Base-by-base conservation (phyloP, 192 early-diverging fungal genomes). In the Geosiphon pyriformis region DNA sequence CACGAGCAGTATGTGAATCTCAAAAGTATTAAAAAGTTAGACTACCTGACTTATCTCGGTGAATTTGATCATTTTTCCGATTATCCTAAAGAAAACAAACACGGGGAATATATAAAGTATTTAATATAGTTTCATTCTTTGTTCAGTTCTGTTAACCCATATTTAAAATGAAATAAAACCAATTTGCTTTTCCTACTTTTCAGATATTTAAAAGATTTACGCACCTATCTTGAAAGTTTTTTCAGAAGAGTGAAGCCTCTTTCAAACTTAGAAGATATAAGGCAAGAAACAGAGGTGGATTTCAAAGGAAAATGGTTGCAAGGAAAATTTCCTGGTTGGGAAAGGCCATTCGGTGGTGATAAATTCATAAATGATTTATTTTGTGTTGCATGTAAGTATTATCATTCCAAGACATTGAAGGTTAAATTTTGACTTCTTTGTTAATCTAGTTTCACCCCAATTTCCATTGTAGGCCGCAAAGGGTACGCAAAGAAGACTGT, bases 1-100 rank as follows among this genome's bases (percentile, higher is more conserved):
- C 85, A 92, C 75, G 84, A 87, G 34, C 77, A 79, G n/a, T 98
- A 91, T 69, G 72, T 94, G 61, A 95, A 96, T 62, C 72, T 98
- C 18, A 88, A 88, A 49, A 72, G 68, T 25, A 69, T 88, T 52
- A 79, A 79, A 59, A 73, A 77, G 51, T 57, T 79, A 1, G 81
- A 84, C 62, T 93, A 94, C 61, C 73, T 92, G 23, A 80, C 75
- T 4, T 94, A 86, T 65, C 67, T 94, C 17, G 75, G 72, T 47
- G 70, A 83, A 47, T 89, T 90, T 74, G 86, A 88, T 65, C 67
- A 86, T 54, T 82, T 86, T 57, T 60, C 70, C 1, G 77, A 75
- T 25, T 79, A 81, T 65, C 79, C 85, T 2, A 78, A 74, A 69
- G 78, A 84, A 48, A 80, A 80, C 18, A 90, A 89, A 70, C 67